These are phyloP conservation scores for Rhizopogon rudus DNA, from an alignment of 768 basidiomycete genomes.

Conservation along the genomic window DNA sequence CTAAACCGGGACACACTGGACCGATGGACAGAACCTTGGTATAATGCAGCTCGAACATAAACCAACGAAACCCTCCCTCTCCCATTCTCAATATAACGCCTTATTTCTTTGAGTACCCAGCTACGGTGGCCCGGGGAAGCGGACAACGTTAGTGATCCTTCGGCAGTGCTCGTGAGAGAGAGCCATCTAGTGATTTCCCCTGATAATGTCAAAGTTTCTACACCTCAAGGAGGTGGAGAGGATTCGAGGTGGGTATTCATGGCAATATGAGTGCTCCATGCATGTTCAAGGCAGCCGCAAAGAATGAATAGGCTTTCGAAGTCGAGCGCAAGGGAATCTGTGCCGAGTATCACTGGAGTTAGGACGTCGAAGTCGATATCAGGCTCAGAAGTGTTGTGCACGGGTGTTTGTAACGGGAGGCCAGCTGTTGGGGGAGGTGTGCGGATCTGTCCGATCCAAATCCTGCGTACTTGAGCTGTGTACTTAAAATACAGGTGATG, in stretches of 20 bases:
- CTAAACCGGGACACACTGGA: no score
- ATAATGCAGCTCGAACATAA: no score
- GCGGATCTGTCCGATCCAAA: constrained; percentile 32
- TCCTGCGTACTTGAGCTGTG: constrained; percentile 21
- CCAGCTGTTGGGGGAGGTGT: constrained; percentile 19
- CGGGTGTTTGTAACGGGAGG: neutral
- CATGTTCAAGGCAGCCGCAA: constrained; percentile 25
- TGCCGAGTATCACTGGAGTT: constrained; percentile 3
- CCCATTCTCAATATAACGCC: neutral
- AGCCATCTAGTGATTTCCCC: constrained; percentile 29
- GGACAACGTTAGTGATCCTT: constrained; percentile 16
- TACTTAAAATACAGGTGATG: constrained; percentile 30
- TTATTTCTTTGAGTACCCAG: neutral
- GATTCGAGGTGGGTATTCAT: neutral
- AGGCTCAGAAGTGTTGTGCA: neutral
- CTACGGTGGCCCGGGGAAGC: neutral
- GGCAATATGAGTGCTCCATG: neutral
- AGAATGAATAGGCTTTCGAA: constrained; percentile 30
- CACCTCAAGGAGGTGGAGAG: constrained; percentile 15
- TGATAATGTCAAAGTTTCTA: constrained; percentile 25
- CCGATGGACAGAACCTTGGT: no score
- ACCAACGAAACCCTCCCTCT: no score
- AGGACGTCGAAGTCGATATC: constrained; percentile 18
- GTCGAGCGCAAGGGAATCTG: constrained; percentile 25
- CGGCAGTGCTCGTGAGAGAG: constrained; percentile 24